Evolutionary conservation across 1,139 yeast genomes (phyloP), one percentile per base, ranked within the genome.

Genomic region (Candida gigantensis): DNA sequence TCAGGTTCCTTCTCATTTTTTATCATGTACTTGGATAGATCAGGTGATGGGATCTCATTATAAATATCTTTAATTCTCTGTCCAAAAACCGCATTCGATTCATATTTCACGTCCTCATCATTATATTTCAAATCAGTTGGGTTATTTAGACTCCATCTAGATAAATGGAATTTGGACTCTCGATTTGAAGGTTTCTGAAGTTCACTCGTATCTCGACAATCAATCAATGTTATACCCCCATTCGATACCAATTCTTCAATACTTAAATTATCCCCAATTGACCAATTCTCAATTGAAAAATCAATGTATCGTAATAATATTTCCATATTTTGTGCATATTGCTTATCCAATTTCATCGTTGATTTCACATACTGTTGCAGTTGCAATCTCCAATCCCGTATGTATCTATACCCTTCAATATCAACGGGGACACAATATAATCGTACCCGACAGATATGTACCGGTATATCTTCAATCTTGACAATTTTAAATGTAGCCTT

Each of bases 401-500:
- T 41, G 32, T 44, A 51, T 15, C 65, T 45, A 6, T 62, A 52
- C 0, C 75, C 74, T 0, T 53, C 51, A 1, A 67, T 50, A 53
- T 80, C 84, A 3, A 48, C 42, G 0, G 83, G 80, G 1, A 80
- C 48, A 2, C 62, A 54, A 45, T 78, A 81, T 1, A 81, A 46
- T 41, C 87, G 60, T 2, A 78, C 57, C 36, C 52, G 65, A 32
- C 60, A 62, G 4, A 63, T 35, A 2, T 43, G 20, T 3, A 46
- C 20, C 9, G 23, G 13, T 4, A 29, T 28, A 11, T 30, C 30
- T 10, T 30, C 30, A 4, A 4, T 20, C 23, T 41, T 36, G 7
- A 55, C 28, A 3, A 60, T 37, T 36, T 52, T 64, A 50, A 64
- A 79, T 0, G 84, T 78, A 3, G 77, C 67, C 52, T 68, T 60